phyloP scores from a whole-genome alignment of 2,329 filamentous ascomycete genomes.

The Teratosphaeria gauchensis region DNA sequence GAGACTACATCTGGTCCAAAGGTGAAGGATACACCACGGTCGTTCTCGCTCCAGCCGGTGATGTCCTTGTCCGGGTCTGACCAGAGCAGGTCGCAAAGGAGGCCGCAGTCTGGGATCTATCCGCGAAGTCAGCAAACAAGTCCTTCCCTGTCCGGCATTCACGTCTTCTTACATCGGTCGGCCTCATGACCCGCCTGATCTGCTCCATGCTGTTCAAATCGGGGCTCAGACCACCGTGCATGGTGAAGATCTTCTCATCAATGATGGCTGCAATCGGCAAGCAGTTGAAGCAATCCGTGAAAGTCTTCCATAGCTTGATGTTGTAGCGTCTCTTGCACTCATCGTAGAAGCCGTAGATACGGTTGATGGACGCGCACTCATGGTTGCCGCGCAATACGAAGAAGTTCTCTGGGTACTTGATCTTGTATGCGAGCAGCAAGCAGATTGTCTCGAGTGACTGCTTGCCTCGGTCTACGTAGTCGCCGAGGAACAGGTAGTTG shows the following conservation, averaged over 20 bases:
- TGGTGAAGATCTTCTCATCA: constrained; percentile 99
- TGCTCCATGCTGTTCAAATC: constrained; percentile 99
- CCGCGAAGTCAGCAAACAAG: neutral
- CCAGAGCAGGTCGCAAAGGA: constrained; percentile 96
- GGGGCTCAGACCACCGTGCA: constrained; percentile 95
- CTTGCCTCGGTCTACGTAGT: constrained; percentile 98
- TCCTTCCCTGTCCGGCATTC: constrained; percentile 1
- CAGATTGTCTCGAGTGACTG: constrained; percentile 98
- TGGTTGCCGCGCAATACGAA: constrained; percentile 98
- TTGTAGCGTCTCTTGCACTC: constrained; percentile 99
- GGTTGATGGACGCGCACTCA: constrained; percentile 97
- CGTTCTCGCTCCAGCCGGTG: constrained; percentile 98
- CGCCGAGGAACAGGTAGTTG: constrained; percentile 98
- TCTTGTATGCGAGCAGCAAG: constrained; percentile 94
- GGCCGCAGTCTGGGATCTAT: constrained; percentile 93
- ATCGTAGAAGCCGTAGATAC: constrained; percentile 99
- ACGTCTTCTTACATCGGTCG: constrained; percentile 74
- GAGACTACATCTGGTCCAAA: constrained; percentile 97
- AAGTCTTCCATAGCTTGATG: constrained; percentile 99
- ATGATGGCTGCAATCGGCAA: constrained; percentile 97
- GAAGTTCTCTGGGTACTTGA: constrained; percentile 99
- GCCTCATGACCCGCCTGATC: constrained; percentile 96
- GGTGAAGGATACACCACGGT: constrained; percentile 96
- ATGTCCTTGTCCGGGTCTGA: constrained; percentile 99
- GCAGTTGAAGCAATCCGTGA: constrained; percentile 99